phyloP scores from a whole-genome alignment of 768 basidiomycete genomes.

The Coprinopsis sp. region DNA sequence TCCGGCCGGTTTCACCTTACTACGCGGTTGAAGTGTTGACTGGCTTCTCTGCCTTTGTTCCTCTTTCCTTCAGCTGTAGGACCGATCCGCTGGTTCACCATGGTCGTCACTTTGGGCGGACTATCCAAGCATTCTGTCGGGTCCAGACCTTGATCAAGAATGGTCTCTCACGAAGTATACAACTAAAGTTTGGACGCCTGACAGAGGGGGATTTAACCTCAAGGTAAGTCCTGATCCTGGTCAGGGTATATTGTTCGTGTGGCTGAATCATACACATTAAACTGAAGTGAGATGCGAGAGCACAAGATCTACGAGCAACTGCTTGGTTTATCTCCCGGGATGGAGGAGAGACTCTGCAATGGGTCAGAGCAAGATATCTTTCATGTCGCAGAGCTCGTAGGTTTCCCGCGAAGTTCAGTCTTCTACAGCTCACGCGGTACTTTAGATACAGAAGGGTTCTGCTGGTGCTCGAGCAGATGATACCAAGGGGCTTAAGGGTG shows the following conservation, averaged over 20 bases:
- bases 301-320: slow-evolving; percentile 13
- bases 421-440: neutral
- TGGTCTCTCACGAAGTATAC: slow-evolving; percentile 8
- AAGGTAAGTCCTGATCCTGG: slow-evolving; percentile 1
- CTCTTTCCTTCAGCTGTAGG: neutral
- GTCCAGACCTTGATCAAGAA: slow-evolving; percentile 16
- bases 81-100: slow-evolving; percentile 18
- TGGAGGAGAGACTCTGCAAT: slow-evolving; percentile 13
- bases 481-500: slow-evolving; percentile 4
- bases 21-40: neutral
- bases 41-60: no score
- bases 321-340: slow-evolving; percentile 11
- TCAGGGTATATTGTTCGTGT: neutral
- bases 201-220: slow-evolving; percentile 4
- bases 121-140: slow-evolving; percentile 17
- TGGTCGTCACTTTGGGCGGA: slow-evolving; percentile 18
- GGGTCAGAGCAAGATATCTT: slow-evolving; percentile 13
- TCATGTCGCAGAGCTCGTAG: slow-evolving; percentile 15
- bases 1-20: neutral
- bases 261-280: neutral
- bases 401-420: neutral
- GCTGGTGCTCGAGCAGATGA: slow-evolving; percentile 8
- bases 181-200: slow-evolving; percentile 7
- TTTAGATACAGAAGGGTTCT: slow-evolving; percentile 15
- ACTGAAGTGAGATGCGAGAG: slow-evolving; percentile 13